These are phyloP conservation scores for Candida parachauliodes DNA, from an alignment of 805 yeast genomes.

Conservation along the genomic window DNA sequence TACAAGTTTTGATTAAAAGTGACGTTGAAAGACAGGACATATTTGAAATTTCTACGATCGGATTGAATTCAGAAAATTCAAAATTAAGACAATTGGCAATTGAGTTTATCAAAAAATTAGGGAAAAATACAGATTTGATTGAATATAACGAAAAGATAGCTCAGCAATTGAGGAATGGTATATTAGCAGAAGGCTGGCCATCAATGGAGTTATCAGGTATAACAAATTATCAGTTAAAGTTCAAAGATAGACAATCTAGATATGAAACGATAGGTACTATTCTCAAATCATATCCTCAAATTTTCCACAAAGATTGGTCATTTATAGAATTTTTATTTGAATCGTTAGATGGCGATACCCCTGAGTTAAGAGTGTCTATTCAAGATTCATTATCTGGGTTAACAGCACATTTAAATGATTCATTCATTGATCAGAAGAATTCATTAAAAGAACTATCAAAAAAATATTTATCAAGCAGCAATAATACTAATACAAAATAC, in stretches of 20 bases:
- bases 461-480: constrained; percentile 25
- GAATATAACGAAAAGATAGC: constrained; percentile 45
- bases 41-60: constrained; percentile 51
- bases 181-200: constrained; percentile 63
- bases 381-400: constrained; percentile 68
- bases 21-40: constrained; percentile 43
- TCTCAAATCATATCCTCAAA: constrained; percentile 42
- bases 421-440: constrained; percentile 36
- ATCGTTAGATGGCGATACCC: constrained; percentile 60
- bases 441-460: constrained; percentile 39
- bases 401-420: constrained; percentile 42
- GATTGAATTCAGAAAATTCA: constrained; percentile 52
- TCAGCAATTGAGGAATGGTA: constrained; percentile 47
- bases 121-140: constrained; percentile 16
- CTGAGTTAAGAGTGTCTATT: constrained; percentile 62
- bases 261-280: constrained; percentile 79
- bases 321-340: constrained; percentile 66
- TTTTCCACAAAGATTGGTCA: constrained; percentile 43
- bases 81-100: constrained; percentile 57
- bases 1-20: constrained; percentile 50
- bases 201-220: constrained; percentile 27
- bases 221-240: constrained; percentile 28
- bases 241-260: constrained; percentile 55
- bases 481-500: constrained; percentile 52
- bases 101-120: constrained; percentile 62